Percentiles rank a stretch among this genome's conserved stretches.
Evolutionary conservation across 208 protist species (phyloP).

Genomic region (Sergeia podlipaevii): DNA sequence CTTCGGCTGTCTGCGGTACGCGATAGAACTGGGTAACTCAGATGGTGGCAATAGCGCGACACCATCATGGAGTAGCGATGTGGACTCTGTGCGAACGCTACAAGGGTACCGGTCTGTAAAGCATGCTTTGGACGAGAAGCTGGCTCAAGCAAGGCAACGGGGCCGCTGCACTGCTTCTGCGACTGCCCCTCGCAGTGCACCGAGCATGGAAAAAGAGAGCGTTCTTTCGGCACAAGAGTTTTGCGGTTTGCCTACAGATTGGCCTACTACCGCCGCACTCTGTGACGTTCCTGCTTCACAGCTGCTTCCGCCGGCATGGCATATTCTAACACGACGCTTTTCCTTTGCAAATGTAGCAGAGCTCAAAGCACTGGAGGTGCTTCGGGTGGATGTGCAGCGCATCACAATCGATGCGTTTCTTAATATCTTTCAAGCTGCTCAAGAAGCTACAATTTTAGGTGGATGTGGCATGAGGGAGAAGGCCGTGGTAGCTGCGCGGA

Average conservation of each 20-base stretch:
- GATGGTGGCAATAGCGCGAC: slow-evolving; percentile 13
- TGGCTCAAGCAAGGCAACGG: not conserved
- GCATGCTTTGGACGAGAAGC: not conserved
- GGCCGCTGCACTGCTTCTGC: too few species aligned
- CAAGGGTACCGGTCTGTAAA: slow-evolving; percentile 23
- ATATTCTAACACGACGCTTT: slow-evolving; percentile 66
- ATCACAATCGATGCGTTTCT: slow-evolving; percentile 12
- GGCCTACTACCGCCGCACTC: slow-evolving; percentile 31
- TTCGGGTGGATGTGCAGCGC: slow-evolving; percentile 55
- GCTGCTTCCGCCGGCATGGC: slow-evolving; percentile 54
- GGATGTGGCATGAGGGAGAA: too few species aligned
- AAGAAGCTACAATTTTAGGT: slow-evolving; percentile 11
- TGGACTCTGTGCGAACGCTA: slow-evolving; percentile 30
- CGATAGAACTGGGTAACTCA: slow-evolving; percentile 28
- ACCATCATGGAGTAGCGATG: too few species aligned
- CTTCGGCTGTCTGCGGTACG: slow-evolving; percentile 55
- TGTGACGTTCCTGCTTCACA: slow-evolving; percentile 10
- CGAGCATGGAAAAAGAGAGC: too few species aligned
- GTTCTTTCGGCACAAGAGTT: slow-evolving; percentile 56
- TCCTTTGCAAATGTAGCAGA: slow-evolving; percentile 60
- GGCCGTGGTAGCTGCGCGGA: slow-evolving; percentile 10
- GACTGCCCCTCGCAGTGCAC: too few species aligned
- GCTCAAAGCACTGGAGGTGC: slow-evolving; percentile 41
- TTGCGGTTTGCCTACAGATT: slow-evolving; percentile 47
- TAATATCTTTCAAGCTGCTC: slow-evolving; percentile 2